These are phyloP conservation scores for Aphanocladium album DNA, from an alignment of 2,329 filamentous ascomycete genomes.

Conservation along the genomic window DNA sequence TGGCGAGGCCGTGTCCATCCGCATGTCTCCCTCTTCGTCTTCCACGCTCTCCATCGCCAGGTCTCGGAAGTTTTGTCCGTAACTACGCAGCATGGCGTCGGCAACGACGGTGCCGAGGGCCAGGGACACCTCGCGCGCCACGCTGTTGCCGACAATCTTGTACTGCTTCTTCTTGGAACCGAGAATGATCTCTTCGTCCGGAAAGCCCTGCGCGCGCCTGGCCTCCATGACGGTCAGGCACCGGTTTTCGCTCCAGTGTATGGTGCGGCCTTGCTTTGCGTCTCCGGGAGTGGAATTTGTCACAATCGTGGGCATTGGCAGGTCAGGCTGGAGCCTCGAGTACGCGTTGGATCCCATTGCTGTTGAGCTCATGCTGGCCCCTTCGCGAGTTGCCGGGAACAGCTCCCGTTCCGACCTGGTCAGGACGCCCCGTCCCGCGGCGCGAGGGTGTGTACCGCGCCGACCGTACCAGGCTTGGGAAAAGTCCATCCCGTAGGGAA, in stretches of 20 bases:
- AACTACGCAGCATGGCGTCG: conserved; percentile 41
- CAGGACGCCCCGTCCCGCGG: conserved; percentile 25
- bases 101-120: conserved; percentile 60
- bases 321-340: conserved; percentile 45
- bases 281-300: conserved; percentile 50
- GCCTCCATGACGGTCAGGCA: conserved; percentile 61
- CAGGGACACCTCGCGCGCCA: conserved; percentile 63
- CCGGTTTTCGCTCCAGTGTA: conserved; percentile 65
- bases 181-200: conserved; percentile 64
- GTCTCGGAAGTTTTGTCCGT: not conserved
- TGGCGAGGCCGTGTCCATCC: not conserved
- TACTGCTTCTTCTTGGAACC: conserved; percentile 53
- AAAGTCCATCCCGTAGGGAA: conserved; percentile 52
- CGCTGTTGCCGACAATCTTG: conserved; percentile 70
- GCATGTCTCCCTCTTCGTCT: not conserved
- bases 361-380: conserved; percentile 30
- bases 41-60: not conserved
- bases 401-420: conserved; percentile 32
- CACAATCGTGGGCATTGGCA: conserved; percentile 58
- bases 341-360: conserved; percentile 39
- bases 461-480: conserved; percentile 38
- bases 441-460: conserved; percentile 13
- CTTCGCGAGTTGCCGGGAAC: conserved; percentile 36
- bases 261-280: conserved; percentile 43
- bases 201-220: conserved; percentile 63